phyloP scores from a whole-genome alignment of 306 rosid species.

The Sesbania bispinosa region DNA sequence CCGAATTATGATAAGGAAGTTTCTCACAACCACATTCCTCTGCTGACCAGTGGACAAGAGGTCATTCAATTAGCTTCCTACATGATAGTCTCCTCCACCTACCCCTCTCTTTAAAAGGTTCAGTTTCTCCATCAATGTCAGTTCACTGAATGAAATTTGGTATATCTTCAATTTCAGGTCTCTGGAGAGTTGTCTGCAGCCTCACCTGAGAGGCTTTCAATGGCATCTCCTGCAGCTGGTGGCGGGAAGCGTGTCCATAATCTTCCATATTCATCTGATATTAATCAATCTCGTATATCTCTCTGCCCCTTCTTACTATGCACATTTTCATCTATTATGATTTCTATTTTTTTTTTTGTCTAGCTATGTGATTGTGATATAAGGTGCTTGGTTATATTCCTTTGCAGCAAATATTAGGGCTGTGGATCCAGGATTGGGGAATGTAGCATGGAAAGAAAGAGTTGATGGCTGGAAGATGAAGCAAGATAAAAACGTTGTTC shows the following conservation, averaged over 20 bases:
- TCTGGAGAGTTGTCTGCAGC: conserved; percentile 97
- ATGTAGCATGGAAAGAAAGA: conserved; percentile 98
- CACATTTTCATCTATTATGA: background rate
- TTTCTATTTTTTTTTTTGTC: conserved; percentile 4
- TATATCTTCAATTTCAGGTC: conserved; percentile 45
- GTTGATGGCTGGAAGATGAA: conserved; percentile 99
- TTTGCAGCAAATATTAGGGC: conserved; percentile 68
- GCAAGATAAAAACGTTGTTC: conserved; percentile 76
- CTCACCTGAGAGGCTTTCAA: conserved; percentile 82
- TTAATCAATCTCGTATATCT: conserved; percentile 77
- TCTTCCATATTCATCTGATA: conserved; percentile 63
- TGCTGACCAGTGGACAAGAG: conserved; percentile 68
- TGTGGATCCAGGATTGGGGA: conserved; percentile 74
- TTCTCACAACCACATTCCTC: conserved; percentile 66
- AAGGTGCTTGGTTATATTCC: conserved; percentile 14
- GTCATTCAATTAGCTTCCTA: conserved; percentile 35
- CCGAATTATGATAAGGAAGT: conserved; percentile 79
- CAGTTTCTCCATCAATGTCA: background rate
- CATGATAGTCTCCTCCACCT: background rate
- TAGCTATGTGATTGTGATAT: conserved; percentile 23
- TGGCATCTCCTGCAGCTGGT: conserved; percentile 81
- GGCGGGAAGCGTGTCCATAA: conserved; percentile 63
- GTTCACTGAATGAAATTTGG: background rate
- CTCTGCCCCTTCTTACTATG: background rate
- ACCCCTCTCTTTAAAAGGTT: background rate